These are phyloP conservation scores for Penicillium angulare DNA, from an alignment of 495 filamentous ascomycete species.

Conservation along the genomic window DNA sequence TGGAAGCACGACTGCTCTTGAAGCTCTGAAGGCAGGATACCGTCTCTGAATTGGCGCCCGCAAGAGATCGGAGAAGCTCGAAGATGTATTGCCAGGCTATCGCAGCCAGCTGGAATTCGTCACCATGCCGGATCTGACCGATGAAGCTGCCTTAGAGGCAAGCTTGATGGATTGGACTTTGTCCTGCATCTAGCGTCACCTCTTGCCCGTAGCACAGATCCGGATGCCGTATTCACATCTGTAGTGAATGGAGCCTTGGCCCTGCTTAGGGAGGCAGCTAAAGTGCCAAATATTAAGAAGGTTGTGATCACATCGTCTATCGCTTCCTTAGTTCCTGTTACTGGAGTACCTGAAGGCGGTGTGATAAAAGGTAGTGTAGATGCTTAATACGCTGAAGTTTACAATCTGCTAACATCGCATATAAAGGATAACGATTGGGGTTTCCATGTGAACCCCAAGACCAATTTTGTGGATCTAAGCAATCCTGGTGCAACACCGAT, in stretches of 20 bases:
- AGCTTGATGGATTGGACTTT: conserved; percentile 35
- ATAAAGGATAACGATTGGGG: conserved; percentile 35
- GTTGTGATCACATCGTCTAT: conserved; percentile 38
- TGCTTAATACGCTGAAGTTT: too few relatives aligned
- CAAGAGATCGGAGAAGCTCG: conserved; percentile 24
- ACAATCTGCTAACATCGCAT: neutral
- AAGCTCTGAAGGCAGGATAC: conserved; percentile 41
- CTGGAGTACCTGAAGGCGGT: conserved; percentile 19
- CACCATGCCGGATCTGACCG: conserved; percentile 31
- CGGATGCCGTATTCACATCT: conserved; percentile 17
- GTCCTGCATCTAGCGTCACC: conserved; percentile 43
- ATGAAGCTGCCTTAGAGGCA: conserved; percentile 25
- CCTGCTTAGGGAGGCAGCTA: conserved; percentile 30
- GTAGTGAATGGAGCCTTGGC: conserved; percentile 23
- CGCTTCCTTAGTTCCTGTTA: conserved; percentile 27
- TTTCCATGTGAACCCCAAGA: conserved; percentile 21
- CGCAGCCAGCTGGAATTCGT: conserved; percentile 24
- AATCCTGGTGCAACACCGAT: conserved; percentile 14
- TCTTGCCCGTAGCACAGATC: conserved; percentile 24
- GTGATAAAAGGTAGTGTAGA: conserved; percentile 30
- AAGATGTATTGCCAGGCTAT: conserved; percentile 14
- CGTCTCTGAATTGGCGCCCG: conserved; percentile 35
- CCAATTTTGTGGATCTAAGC: conserved; percentile 14
- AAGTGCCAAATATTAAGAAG: conserved; percentile 30
- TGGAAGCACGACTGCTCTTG: conserved; percentile 33